Evolutionary conservation across 2,329 filamentous ascomycete genomes (phyloP).

Genomic region (Fusarium citri): DNA sequence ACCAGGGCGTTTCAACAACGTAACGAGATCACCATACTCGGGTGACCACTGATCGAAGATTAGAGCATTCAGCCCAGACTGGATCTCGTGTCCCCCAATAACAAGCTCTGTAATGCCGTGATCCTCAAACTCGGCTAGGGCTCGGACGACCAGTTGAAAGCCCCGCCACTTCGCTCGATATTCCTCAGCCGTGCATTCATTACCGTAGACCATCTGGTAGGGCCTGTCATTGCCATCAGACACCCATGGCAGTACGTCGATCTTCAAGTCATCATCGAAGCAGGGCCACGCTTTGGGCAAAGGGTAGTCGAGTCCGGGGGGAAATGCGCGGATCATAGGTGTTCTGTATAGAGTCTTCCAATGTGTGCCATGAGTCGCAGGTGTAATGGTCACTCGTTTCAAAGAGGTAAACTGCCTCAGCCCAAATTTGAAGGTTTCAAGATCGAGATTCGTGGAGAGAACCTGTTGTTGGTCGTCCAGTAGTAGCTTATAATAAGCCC

Average conservation of each 20-base stretch:
- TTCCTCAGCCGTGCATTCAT: not conserved
- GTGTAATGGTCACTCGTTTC: not conserved
- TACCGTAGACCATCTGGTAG: not conserved
- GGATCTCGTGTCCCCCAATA: not conserved
- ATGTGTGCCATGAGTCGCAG: not conserved
- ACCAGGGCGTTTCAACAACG: not conserved
- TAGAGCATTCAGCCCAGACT: not conserved
- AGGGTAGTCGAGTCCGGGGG: not conserved
- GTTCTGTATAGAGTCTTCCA: not conserved
- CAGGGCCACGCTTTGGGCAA: not conserved
- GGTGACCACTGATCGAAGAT: not conserved
- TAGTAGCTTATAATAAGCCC: not conserved
- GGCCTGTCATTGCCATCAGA: not conserved
- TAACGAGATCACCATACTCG: not conserved
- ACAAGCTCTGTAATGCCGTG: not conserved
- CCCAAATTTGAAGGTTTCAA: not conserved
- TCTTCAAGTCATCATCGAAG: fast-evolving
- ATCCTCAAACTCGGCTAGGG: not conserved
- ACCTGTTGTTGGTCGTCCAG: not conserved
- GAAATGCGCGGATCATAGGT: not conserved
- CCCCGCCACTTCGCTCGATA: not conserved
- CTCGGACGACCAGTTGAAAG: not conserved
- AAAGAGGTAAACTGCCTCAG: not conserved
- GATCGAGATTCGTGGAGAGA: fast-evolving
- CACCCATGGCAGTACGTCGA: not conserved